Base-by-base conservation (phyloP, 306 rosid species). In the Cajanus cajan region DNA sequence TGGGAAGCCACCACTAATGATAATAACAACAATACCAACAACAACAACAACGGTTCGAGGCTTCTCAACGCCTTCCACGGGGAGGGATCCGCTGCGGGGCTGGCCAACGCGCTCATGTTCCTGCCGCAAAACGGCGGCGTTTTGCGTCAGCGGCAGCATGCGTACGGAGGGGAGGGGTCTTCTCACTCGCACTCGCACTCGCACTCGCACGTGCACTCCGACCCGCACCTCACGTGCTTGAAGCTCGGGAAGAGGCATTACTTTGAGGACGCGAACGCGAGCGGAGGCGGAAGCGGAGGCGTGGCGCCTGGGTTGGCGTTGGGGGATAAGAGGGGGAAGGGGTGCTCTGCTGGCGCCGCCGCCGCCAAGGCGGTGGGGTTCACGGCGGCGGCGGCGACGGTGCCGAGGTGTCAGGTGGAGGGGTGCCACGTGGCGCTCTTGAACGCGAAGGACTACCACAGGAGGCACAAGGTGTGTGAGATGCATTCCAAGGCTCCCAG, bases 401-500 rank as follows among this genome's bases (percentile, higher is more conserved):
- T 88, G 77, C 82, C 96, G 3, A 76, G 94, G 68, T 94, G 98
- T 71, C 98, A 94, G 89, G 98, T 92, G 82, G 97, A 94, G 77
- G 98, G 98, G 1, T 94, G 98, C 87, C 88, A 92, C 55, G 90
- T 94, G 87, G 89, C 89, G 6, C 90, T 94, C 51, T 9, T 82
- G 78, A 88, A 88, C 74, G 93, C 94, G 0, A 94, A 94, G 90
- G 98, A 94, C 15, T 94, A 94, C 63, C 97, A 94, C 89, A 80
- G 97, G 82, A 83, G 98, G 88, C 98, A 94, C 78, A 92, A 93
- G 74, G 98, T 94, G 4, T 94, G 98, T 51, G 97, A 90, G 86
- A 87, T 86, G 91, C 98, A 94, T 83, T 92, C 98, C 22, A 94
- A 94, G 86, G 98, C 98, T 47, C 91, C 96, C 1, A 92, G 85